Base-by-base conservation (phyloP, 2,329 filamentous ascomycete genomes). In the Neopestalotiopsis sp. region DNA sequence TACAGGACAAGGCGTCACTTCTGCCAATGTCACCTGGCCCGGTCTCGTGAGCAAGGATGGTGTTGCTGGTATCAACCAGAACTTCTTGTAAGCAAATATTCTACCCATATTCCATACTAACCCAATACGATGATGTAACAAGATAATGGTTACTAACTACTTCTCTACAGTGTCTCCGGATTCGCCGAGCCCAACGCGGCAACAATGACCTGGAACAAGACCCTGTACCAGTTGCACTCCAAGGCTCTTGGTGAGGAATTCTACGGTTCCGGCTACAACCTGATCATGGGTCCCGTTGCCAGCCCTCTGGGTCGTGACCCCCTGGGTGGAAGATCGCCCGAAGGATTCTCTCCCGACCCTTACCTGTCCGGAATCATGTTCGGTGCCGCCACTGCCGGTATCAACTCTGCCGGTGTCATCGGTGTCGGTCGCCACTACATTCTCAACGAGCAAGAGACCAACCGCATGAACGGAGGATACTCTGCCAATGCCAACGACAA, bases 401-500 rank as follows among this genome's bases (percentile, higher is more conserved):
- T 65, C 24, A 49, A 61, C 28, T n/a, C 32, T 5, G 65, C 68
- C n/a, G 70, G 70, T 34, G 68, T 71, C 28, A 57, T 57, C 40
- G 32, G 24, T 45, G 49, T 24, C 5, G 63, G 14, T 57, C 42
- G 42, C 6, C 68, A 71, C 59, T 71, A 65, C 66, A 59, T 71
- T 13, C 20, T 71, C 17, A 68, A 72, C 63, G 70, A 72, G n/a
- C 68, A 69, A 13, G 70, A 72, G 64, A 72, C 70, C 2, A 72
- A 72, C 61, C 65, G 70, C 2, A 65, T 67, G 30, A 59, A n/a
- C 17, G 49, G 30, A 56, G 57, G 10, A 24, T 72, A 70, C 57
- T 69, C 61, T 30, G 65, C 69, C 28, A 71, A 73, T 28, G 70
- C 71, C 53, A 71, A 71, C n/a, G 74, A 77, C 67, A 73, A 73